These are phyloP conservation scores for Camellia oleifera DNA, from an alignment of 179 eudicot genomes.

Conservation along the genomic window DNA sequence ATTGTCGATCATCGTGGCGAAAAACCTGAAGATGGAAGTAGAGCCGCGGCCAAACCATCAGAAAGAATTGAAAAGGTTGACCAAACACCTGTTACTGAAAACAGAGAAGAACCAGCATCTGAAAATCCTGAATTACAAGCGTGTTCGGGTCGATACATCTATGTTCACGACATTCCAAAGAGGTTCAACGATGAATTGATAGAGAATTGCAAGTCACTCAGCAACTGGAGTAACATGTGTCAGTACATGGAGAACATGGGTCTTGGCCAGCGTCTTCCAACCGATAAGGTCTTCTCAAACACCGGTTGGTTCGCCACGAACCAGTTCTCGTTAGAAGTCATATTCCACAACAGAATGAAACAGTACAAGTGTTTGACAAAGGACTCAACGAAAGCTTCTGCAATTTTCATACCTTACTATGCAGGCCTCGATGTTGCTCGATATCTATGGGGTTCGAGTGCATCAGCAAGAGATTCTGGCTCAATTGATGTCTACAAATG, in stretches of 20 bases:
- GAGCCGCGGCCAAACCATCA: background rate
- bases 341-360: conserved; percentile 63
- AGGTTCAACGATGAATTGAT: conserved; percentile 51
- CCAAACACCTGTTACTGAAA: background rate
- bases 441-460: conserved; percentile 37
- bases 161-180: conserved; percentile 51
- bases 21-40: no score
- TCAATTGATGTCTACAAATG: conserved; percentile 38
- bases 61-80: background rate
- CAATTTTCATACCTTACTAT: conserved; percentile 66
- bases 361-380: conserved; percentile 60
- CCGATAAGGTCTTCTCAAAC: conserved; percentile 35
- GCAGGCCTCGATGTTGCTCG: conserved; percentile 65
- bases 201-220: conserved; percentile 43
- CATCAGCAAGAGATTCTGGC: conserved; percentile 35
- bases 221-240: conserved; percentile 65
- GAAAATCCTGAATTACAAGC: background rate
- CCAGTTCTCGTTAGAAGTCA: conserved; percentile 60
- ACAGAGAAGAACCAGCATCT: background rate
- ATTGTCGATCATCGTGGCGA: background rate
- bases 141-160: conserved; percentile 51
- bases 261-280: conserved; percentile 40
- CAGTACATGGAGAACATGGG: conserved; percentile 48
- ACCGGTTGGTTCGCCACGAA: conserved; percentile 56
- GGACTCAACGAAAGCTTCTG: conserved; percentile 56